Base-by-base conservation (phyloP, 2,329 filamentous ascomycete species). In the Ascochyta koolunga region DNA sequence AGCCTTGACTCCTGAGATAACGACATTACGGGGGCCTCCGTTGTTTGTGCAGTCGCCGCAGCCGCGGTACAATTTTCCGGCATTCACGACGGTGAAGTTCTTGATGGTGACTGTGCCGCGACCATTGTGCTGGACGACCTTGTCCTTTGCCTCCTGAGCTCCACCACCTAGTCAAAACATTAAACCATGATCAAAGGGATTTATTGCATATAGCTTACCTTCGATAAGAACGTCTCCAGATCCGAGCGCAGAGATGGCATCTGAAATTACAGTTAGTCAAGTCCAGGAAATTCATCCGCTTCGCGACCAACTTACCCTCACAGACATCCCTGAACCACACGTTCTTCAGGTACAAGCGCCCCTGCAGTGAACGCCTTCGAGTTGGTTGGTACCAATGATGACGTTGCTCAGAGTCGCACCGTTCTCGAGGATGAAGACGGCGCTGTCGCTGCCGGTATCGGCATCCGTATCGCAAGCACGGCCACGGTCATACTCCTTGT, bases 401-500 rank as follows among this genome's bases (percentile, higher is more conserved):
- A 78, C 79, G 60, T 82, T 82, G 57, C 74, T 77, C 27, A 83
- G 68, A 15, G 75, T 77, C 13, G 77, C 80, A 10, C 80, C 80
- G 31, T 75, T 66, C 60, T 78, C 71, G 32, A 83, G 74, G 52
- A 81, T 73, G 72, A 82, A 82, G 60, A 82, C 79, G 27, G 80
- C 77, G 35, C 78, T 51, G 15, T 52, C 39, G 6, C 53, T 51
- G 15, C 47, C 53, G 24, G 47, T 58, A n/a, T 58, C 55, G 13
- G 50, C 56, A 27, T 59, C 56, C 2, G 56, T 52, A 27, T 59
- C 40, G 40, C 56, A 59, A 5, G 44, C 5, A 18, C 39, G 36
- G 15, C 56, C 56, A 38, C 56, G 52, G 18, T 59, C 56, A 24
- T 41, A 59, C 27, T 59, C 56, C 37, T 40, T 50, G 37, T 56